Conservation (phyloP, 768 basidiomycete genomes). For the Pulveroboletus sp. region DNA sequence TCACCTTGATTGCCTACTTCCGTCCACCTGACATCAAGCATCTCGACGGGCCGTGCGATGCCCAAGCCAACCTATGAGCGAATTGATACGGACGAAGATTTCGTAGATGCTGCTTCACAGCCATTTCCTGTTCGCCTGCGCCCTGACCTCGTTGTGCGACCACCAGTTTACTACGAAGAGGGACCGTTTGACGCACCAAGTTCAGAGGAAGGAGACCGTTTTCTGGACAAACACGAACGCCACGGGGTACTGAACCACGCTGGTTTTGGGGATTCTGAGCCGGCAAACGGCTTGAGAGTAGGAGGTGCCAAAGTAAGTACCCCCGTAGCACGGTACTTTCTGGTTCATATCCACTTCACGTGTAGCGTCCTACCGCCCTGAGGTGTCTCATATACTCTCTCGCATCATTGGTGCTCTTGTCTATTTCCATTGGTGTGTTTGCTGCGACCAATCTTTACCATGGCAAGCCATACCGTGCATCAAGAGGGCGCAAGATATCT, state of each 20-base stretch:
- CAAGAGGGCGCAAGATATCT: slow-evolving; percentile 63
- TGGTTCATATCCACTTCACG: slow-evolving; percentile 5
- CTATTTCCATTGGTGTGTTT: slow-evolving; percentile 69
- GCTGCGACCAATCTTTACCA: slow-evolving; percentile 68
- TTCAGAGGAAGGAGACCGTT: slow-evolving; percentile 57
- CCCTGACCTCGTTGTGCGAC: slow-evolving; percentile 22
- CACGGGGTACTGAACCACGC: not conserved
- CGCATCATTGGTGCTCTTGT: slow-evolving; percentile 52
- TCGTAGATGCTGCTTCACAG: slow-evolving; percentile 6
- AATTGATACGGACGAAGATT: slow-evolving; percentile 27
- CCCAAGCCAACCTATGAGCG: slow-evolving; percentile 28
- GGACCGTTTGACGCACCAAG: slow-evolving; percentile 75
- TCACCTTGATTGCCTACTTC: slow-evolving; percentile 8
- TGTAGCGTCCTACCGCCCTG: slow-evolving; percentile 49
- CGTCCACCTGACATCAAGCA: not conserved
- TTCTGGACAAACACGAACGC: slow-evolving; percentile 44
- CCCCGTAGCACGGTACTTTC: not conserved
- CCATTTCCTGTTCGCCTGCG: not conserved
- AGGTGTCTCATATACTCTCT: slow-evolving; percentile 63
- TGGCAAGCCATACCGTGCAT: slow-evolving; percentile 46
- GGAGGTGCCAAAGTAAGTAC: slow-evolving; percentile 36
- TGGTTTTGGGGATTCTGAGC: slow-evolving; percentile 22
- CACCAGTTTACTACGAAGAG: slow-evolving; percentile 62
- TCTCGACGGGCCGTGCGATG: slow-evolving; percentile 20
- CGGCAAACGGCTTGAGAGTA: slow-evolving; percentile 32